A percentile compares a stretch with the other conserved stretches of the same genome.
These are phyloP conservation scores for Candida namnaoensis DNA, from an alignment of 805 yeast genomes.

Conservation along the genomic window DNA sequence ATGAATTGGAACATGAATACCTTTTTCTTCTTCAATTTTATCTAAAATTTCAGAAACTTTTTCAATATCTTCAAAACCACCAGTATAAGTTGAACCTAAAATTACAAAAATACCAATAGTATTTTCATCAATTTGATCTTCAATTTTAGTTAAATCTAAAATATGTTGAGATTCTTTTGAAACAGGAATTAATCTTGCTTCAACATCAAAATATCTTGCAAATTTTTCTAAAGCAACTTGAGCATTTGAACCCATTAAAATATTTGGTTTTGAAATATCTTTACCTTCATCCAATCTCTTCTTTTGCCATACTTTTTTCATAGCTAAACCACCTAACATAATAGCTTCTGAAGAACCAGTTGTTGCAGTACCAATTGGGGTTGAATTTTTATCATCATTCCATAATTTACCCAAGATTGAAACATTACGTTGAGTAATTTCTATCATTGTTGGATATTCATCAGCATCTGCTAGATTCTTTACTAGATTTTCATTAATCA, in stretches of 20 bases:
- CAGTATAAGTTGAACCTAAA: constrained; percentile 88
- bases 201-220: constrained; percentile 91
- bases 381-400: constrained; percentile 42
- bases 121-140: constrained; percentile 72
- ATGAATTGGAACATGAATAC: constrained; percentile 69
- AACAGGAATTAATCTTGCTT: constrained; percentile 67
- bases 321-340: constrained; percentile 87
- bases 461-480: constrained; percentile 91
- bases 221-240: constrained; percentile 94
- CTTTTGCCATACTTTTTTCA: constrained; percentile 86
- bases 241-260: constrained; percentile 86
- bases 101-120: constrained; percentile 88
- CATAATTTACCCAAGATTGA: constrained; percentile 73
- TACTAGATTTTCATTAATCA: constrained; percentile 63
- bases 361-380: constrained; percentile 80
- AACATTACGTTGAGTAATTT: constrained; percentile 73
- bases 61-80: constrained; percentile 77
- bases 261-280: constrained; percentile 62
- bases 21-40: constrained; percentile 57
- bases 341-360: constrained; percentile 94
- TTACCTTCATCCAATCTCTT: constrained; percentile 51
- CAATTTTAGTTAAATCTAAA: constrained; percentile 52
- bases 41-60: constrained; percentile 57
- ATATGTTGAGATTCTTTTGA: constrained; percentile 50
- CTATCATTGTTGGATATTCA: constrained; percentile 83